A percentile compares a stretch with the other conserved stretches of the same genome.
Conservation (phyloP, 805 yeast genomes). For the Candida odintsovae region DNA sequence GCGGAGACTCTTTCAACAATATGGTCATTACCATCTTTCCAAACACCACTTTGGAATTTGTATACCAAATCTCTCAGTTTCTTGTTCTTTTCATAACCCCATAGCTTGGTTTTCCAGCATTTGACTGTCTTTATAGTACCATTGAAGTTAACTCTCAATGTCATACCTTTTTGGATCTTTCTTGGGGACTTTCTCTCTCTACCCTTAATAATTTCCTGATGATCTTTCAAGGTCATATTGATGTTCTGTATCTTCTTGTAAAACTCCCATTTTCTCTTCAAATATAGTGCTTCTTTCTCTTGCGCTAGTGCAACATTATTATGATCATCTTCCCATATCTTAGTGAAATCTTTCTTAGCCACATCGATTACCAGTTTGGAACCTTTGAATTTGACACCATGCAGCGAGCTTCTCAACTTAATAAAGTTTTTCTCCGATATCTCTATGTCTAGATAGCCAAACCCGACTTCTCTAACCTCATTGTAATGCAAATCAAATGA, state of each 20-base stretch:
- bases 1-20: conserved; percentile 53
- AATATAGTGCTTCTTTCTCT: conserved; percentile 28
- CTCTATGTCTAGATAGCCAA: conserved; percentile 64
- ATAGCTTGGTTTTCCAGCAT: conserved; percentile 69
- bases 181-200: conserved; percentile 55
- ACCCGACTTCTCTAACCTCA: conserved; percentile 33
- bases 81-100: conserved; percentile 83
- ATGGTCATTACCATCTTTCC: conserved; percentile 80
- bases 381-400: conserved; percentile 76
- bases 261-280: conserved; percentile 34
- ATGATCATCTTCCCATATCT: conserved; percentile 44
- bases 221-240: conserved; percentile 35
- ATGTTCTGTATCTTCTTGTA: conserved; percentile 33
- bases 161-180: conserved; percentile 43
- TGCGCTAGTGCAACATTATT: conserved; percentile 29
- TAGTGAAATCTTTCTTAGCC: conserved; percentile 54
- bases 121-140: conserved; percentile 52
- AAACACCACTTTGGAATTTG: conserved; percentile 55
- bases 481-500: conserved; percentile 51
- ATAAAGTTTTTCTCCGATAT: conserved; percentile 39
- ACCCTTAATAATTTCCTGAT: conserved; percentile 45
- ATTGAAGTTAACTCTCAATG: conserved; percentile 58
- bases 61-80: conserved; percentile 56
- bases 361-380: conserved; percentile 50
- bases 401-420: conserved; percentile 49